phyloP scores from a whole-genome alignment of 163 green algal species.

The Scenedesmus sp. region DNA sequence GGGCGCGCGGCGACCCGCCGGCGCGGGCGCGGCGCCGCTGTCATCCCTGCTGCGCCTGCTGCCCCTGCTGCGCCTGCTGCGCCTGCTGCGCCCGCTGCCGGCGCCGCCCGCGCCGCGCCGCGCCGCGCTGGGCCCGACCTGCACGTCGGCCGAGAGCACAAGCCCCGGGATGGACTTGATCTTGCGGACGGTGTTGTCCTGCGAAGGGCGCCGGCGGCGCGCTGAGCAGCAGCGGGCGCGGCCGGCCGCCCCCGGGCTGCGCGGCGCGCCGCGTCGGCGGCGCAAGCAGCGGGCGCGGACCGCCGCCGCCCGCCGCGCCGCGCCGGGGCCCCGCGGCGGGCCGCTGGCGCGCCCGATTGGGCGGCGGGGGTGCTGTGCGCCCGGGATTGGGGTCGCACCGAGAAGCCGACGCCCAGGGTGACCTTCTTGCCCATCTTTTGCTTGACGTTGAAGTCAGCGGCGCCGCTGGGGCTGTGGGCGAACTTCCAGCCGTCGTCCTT shows the following conservation, averaged over 20 bases:
- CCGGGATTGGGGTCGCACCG: constrained; percentile 10
- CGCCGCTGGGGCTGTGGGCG: constrained; percentile 4
- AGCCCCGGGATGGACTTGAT: constrained; percentile 46
- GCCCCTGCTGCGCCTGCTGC: constrained; percentile 1
- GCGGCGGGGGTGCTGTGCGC: too few relatives aligned
- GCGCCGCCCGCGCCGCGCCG: too few relatives aligned
- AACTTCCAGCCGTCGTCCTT: constrained; percentile 38
- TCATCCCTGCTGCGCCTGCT: not conserved
- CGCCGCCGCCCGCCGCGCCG: too few relatives aligned
- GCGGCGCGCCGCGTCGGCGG: too few relatives aligned
- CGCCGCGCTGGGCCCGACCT: constrained; percentile 1
- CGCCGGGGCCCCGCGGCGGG: not conserved
- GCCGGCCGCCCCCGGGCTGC: not conserved
- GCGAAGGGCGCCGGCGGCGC: too few relatives aligned
- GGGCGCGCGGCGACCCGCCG: too few relatives aligned
- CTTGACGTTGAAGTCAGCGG: constrained; percentile 42
- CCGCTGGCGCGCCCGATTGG: too few relatives aligned
- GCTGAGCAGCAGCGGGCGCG: too few relatives aligned
- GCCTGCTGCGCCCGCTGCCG: too few relatives aligned
- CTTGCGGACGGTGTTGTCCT: constrained; percentile 52
- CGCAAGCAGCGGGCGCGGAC: too few relatives aligned
- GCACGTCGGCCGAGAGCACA: constrained; percentile 45
- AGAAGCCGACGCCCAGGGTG: constrained; percentile 46
- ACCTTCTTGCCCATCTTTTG: constrained; percentile 50
- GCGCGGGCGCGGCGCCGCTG: not conserved